Base-by-base conservation (phyloP, 2,329 filamentous ascomycete genomes). In the Xylariaceae sp. region DNA sequence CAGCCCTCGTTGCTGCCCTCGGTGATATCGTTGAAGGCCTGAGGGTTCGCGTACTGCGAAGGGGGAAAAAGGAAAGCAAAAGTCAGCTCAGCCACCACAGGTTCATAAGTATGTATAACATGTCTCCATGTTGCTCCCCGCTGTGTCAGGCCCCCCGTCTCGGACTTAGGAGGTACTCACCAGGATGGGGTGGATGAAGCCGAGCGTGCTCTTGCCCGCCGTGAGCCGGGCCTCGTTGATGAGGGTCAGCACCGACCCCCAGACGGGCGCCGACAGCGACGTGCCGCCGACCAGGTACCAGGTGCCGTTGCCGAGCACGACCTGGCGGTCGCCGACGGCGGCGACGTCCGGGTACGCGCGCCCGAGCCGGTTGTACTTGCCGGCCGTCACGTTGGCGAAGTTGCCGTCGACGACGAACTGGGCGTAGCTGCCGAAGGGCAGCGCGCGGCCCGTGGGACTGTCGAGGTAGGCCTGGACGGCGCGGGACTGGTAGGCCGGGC, bases 191-290 rank as follows among this genome's bases (percentile, higher is more conserved):
- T 74, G 68, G 12, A 75, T 49, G 44, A 74, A 74, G 0, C 70
- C 71, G 7, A 75, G 58, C 0, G 67, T 53, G 2, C 58, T 49
- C 52, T 70, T 72, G 2, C 59, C 59, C 0, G 49, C 55, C 12
- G 59, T 57, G 23, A 72, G 46, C 12, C 69, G 54, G 45, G 67
- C 65, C 47, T 72, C 70, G 41, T 72, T 72, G 24, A 72, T 55
- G 44, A 70, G 47, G 4, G 66, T 72, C 21, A 75, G 47, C 9
- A 55, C 62, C 5, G 65, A 70, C 1, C 73, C 70, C 16, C 75
- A 72, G 1, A 74, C 58, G 0, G 80, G 80, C 1, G 72, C 57
- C 1, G 77, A 68, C 19, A 75, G 70, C 16, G 64, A 69, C 4
- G 68, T 73, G 9, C 74, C 73, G n/a, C 63, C 65, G 16, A 52